Evolutionary conservation across 345 rosid genomes (phyloP), one percentile per base, ranked within the genome.

Genomic region (Gossypium longicalyx): DNA sequence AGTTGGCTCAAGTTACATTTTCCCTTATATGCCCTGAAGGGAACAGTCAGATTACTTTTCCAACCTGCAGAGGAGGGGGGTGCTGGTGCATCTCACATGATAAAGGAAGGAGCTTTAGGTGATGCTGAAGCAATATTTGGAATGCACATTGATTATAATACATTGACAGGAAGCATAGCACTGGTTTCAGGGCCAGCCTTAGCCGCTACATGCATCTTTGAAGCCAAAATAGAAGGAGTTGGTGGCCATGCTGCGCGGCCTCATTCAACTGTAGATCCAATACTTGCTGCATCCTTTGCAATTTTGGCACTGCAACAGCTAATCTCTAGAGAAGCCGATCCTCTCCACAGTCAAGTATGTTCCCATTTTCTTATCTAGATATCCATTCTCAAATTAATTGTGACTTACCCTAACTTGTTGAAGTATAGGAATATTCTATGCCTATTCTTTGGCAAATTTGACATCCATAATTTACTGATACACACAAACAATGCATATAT

Each of bases 11-110:
- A 72, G 44, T 77, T 48, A 63, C 29, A 16, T 52, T 78, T 22
- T 43, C 48, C 73, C 51, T 62, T 61, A 27, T 62, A 56, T 76
- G 72, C 29, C 62, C 74, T 74, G 72, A 79, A 94, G 98, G 98
- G 97, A 75, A 89, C 97, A 41, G 90, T 92, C 74, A 83, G 93
- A 77, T 91, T 92, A 74, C 84, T 94, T 67, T 94, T 92, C 85
- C 97, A 94, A 77, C 97, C 95, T 13, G 98, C 95, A 7, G 97
- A 94, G 82, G 97, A 94, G 80, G 92, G 91, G 64, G 97, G 97
- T 56, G 97, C 95, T 0, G 98, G 98, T 81, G 98, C 97, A 25
- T 81, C 82, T 65, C 82, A 78, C 17, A 89, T 94, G 98, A 85
- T 94, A 73, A 79, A 79, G 76, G 95, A 92, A n/a, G 93, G 97